Percentiles rank a stretch among this genome's conserved stretches.
phyloP scores from a whole-genome alignment of 345 rosid species.

The Brassica cretica region DNA sequence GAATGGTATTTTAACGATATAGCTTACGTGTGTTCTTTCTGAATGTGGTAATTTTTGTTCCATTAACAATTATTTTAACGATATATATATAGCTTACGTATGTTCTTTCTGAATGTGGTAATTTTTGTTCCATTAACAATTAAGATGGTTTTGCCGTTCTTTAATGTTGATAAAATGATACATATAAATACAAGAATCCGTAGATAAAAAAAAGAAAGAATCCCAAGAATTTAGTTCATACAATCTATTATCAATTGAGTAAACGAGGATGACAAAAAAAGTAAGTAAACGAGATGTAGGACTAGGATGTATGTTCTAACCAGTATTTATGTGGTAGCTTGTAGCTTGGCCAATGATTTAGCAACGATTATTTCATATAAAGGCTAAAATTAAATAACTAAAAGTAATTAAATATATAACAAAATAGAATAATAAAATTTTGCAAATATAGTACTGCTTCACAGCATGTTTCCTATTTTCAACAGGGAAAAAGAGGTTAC shows the following conservation, averaged over 20 bases:
- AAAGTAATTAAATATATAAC: background rate
- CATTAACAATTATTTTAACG: background rate
- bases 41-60: background rate
- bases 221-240: background rate
- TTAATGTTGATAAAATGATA: background rate
- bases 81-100: constrained; percentile 14
- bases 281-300: background rate
- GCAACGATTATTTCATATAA: background rate
- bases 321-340: too few relatives aligned
- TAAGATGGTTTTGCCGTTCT: background rate
- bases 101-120: background rate
- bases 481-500: too few relatives aligned
- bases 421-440: background rate
- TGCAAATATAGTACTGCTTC: background rate
- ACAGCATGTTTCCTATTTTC: too few relatives aligned
- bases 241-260: background rate
- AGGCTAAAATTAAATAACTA: background rate
- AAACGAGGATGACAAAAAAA: too few relatives aligned
- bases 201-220: background rate
- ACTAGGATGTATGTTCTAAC: background rate
- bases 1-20: background rate
- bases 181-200: background rate
- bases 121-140: background rate
- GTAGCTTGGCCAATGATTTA: background rate
- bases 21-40: constrained; percentile 3